Conservation (phyloP, 257 asterid species). For the Gardenia jasminoides region DNA sequence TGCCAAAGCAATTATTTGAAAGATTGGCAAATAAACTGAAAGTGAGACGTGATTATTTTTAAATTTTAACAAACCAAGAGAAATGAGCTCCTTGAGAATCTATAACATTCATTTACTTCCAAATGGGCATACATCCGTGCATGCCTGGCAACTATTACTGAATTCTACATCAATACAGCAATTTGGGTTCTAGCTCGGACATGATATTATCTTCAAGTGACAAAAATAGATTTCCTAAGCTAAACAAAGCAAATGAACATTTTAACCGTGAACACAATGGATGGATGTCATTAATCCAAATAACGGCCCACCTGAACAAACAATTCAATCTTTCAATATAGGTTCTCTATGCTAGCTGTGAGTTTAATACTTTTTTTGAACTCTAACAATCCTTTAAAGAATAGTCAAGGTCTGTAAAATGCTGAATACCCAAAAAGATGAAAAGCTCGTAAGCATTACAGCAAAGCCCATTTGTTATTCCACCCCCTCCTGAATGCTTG, state of each 20-base stretch:
- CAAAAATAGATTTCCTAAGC: not conserved
- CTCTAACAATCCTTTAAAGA: not conserved
- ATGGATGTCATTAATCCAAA: not conserved
- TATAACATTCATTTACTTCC: not conserved
- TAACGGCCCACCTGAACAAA: not conserved
- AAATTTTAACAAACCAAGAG: not conserved
- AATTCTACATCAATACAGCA: too few species aligned
- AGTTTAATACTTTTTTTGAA: not conserved
- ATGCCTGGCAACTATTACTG: not conserved
- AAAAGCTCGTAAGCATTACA: not conserved
- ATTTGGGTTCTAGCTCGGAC: not conserved
- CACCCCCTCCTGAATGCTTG: not conserved
- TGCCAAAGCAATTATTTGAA: conserved; percentile 15
- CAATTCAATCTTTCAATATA: not conserved
- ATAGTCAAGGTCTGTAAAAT: not conserved
- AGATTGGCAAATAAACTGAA: too few species aligned
- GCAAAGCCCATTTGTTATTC: not conserved
- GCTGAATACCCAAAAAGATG: not conserved
- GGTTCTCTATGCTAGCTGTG: not conserved
- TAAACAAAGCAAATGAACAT: not conserved
- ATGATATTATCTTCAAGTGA: not conserved
- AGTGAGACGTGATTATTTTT: too few species aligned
- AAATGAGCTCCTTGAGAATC: not conserved
- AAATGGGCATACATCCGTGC: not conserved
- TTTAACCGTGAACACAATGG: not conserved